Conservation (phyloP, 2,329 filamentous ascomycete genomes). For the Hypomyces perniciosus region DNA sequence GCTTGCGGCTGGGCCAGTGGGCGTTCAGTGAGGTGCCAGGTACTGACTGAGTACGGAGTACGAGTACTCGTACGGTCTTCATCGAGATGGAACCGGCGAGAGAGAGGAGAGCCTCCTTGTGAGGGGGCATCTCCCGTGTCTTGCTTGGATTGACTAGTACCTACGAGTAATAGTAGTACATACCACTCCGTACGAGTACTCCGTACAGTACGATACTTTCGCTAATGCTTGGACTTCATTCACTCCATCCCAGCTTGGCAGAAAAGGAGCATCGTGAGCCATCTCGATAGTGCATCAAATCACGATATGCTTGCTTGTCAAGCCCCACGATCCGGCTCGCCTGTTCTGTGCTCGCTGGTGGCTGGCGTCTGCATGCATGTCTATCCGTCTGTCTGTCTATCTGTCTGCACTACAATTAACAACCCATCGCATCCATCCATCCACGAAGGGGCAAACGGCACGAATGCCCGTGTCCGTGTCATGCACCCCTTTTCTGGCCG, state of each 20-base stretch:
- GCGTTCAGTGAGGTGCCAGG: background rate
- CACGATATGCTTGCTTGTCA: background rate
- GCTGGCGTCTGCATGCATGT: background rate
- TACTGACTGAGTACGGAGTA: constrained; percentile 3
- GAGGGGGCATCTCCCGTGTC: no score
- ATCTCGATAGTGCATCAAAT: background rate
- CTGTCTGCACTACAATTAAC: background rate
- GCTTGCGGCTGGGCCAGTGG: background rate
- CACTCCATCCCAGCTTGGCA: background rate
- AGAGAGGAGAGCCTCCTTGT: no score
- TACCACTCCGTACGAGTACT: no score
- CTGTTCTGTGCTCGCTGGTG: no score
- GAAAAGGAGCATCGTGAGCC: background rate
- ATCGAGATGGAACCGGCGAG: background rate
- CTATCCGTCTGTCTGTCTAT: no score
- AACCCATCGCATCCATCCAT: background rate
- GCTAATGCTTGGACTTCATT: background rate
- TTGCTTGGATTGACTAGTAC: no score
- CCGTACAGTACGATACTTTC: no score
- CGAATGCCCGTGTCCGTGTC: background rate
- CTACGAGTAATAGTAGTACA: no score
- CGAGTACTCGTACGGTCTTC: constrained; percentile 1
- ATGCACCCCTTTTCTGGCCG: background rate
- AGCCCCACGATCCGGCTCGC: background rate
- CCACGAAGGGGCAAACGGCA: background rate